Base-by-base conservation (phyloP, 495 filamentous ascomycete genomes). In the Xylaria grammica region DNA sequence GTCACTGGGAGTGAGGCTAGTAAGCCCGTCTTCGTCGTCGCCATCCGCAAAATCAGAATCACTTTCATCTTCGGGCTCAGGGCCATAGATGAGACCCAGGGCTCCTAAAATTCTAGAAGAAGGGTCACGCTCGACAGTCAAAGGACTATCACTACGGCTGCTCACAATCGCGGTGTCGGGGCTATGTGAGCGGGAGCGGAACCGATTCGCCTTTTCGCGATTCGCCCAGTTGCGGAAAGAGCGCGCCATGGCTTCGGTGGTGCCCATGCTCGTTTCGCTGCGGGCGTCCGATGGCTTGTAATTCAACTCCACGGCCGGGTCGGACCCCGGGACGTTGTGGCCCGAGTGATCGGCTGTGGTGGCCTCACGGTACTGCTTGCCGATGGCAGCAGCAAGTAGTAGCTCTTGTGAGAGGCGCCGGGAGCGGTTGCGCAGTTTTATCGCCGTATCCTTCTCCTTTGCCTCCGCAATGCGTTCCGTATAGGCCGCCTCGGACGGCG, bases 321-420 rank as follows among this genome's bases (percentile, higher is more conserved):
- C 53, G 8, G 60, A 46, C 15, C 58, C 59, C 8, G 49, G 15
- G 40, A 60, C 54, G 29, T 48, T 15, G 34, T 45, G 30, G 20
- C 64, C 67, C 15, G 62, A 40, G 5, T 42, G 64, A n/a, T 57
- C 52, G 32, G 56, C 67, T 44, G 48, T 48, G 29, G 45, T 63
- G 19, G 54, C 38, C 45, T 68, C 64, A 26, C 58, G 66, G 51
- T 61, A 65, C 46, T 67, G 64, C 24, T 69, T 34, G 36, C 66
- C 52, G 13, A 67, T 60, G 8, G 65, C 64, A 8, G 69, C 68
- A 38, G 71, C 66, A 26, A 66, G 40, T 15, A 71, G 66, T 5
- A 73, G 55, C 53, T 73, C 68, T 5, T 62, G 53, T 24, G 63
- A 67, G 27, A 56, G 51, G 46, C 66, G 64, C 49, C 59, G 62